Percentiles rank a stretch among this genome's conserved stretches.
These are phyloP conservation scores for Rhizophora mangle DNA, from an alignment of 345 rosid species.

Conservation along the genomic window DNA sequence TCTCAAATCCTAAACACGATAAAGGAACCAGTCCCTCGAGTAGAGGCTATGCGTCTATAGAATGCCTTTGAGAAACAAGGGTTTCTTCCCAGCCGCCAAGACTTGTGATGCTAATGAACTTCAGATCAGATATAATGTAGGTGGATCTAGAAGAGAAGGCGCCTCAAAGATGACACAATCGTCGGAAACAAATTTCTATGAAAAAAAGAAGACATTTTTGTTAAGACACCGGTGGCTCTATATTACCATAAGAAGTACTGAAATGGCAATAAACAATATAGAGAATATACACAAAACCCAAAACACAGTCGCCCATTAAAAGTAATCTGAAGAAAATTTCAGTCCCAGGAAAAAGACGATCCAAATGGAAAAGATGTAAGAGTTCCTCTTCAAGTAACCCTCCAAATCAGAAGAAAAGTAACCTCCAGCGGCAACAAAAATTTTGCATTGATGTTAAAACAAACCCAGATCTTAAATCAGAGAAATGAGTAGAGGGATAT, in stretches of 20 bases:
- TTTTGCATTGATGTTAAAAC: not conserved
- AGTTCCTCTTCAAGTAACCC: not conserved
- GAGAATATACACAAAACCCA: not conserved
- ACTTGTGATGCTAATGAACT: not conserved
- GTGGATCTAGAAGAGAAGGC: conserved; percentile 6
- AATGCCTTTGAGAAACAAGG: too few species aligned
- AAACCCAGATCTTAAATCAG: conserved; percentile 39
- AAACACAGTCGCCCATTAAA: not conserved
- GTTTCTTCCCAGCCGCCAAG: not conserved
- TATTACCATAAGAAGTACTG: too few species aligned
- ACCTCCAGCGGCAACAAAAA: not conserved
- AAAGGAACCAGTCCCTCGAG: not conserved
- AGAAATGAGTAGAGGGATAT: conserved; percentile 5
- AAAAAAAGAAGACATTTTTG: not conserved
- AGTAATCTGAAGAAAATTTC: not conserved
- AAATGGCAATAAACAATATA: too few species aligned
- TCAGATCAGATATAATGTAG: not conserved
- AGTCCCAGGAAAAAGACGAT: not conserved
- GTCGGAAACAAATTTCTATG: not conserved
- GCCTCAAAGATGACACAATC: not conserved
- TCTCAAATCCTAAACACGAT: not conserved
- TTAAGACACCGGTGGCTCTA: not conserved
- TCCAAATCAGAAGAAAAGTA: not conserved
- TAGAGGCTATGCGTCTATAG: not conserved
- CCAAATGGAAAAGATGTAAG: not conserved